These are phyloP conservation scores for Dicorynia guianensis DNA, from an alignment of 306 rosid genomes.

Conservation along the genomic window DNA sequence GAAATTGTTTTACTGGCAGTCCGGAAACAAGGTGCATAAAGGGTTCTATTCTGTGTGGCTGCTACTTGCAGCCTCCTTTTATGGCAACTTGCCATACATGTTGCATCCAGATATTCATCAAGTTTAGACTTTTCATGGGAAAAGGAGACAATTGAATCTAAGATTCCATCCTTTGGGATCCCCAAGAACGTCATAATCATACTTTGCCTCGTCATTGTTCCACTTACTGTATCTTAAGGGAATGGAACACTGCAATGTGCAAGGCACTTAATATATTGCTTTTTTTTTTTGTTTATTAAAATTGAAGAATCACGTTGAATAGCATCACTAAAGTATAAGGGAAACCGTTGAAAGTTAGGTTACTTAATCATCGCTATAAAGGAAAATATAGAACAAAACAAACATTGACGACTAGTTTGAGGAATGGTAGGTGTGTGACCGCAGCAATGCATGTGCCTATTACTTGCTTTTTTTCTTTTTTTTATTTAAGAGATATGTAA, in stretches of 20 bases:
- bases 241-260: constrained; percentile 27
- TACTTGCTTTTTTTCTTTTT: not conserved
- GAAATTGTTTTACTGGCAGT: not conserved
- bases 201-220: constrained; percentile 23
- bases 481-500: no score
- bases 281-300: not conserved
- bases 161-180: constrained; percentile 27
- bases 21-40: not conserved
- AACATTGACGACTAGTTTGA: not conserved
- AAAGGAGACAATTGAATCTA: constrained; percentile 34
- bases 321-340: constrained; percentile 40
- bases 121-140: constrained; percentile 23
- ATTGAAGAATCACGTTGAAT: constrained; percentile 36
- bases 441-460: constrained; percentile 2
- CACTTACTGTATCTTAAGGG: constrained; percentile 7
- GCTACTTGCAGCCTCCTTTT: not conserved
- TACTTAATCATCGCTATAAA: constrained; percentile 18
- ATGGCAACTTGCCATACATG: not conserved
- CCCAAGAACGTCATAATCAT: constrained; percentile 37
- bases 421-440: constrained; percentile 23
- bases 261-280: not conserved
- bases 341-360: constrained; percentile 21
- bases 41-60: not conserved
- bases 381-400: constrained; percentile 15
- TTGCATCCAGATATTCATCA: no score